phyloP scores from a whole-genome alignment of 257 asterid species.

The Datura wrightii region DNA sequence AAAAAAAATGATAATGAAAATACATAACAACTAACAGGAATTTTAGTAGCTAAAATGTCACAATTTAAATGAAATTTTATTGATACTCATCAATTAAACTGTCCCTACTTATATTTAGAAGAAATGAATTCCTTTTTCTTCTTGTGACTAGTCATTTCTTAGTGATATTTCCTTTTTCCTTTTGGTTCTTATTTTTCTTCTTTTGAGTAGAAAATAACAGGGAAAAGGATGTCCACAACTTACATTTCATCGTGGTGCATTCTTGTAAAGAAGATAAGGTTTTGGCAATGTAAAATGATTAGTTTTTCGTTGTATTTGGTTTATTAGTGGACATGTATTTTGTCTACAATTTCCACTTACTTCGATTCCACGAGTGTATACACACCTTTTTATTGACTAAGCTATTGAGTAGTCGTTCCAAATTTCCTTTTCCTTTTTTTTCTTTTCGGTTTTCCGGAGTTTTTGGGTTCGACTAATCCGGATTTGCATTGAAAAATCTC shows the following conservation, averaged over 20 bases:
- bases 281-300: neutral
- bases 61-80: neutral
- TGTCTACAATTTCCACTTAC: constrained; percentile 7
- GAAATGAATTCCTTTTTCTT: neutral
- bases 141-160: neutral
- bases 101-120: neutral
- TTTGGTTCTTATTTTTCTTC: neutral
- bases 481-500: no score
- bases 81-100: neutral
- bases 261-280: neutral
- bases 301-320: neutral
- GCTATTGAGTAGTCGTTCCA: neutral
- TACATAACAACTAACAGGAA: no score
- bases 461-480: no score
- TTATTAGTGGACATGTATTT: neutral
- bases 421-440: neutral
- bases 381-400: neutral
- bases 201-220: neutral
- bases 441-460: no score
- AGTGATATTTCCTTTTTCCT: neutral
- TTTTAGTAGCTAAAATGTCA: neutral
- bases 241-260: neutral
- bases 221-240: neutral
- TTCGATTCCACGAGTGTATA: neutral
- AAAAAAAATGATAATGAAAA: no score